These are phyloP conservation scores for Alopecurus myosuroides DNA, from an alignment of 176 grass and related monocot genomes.

Conservation along the genomic window DNA sequence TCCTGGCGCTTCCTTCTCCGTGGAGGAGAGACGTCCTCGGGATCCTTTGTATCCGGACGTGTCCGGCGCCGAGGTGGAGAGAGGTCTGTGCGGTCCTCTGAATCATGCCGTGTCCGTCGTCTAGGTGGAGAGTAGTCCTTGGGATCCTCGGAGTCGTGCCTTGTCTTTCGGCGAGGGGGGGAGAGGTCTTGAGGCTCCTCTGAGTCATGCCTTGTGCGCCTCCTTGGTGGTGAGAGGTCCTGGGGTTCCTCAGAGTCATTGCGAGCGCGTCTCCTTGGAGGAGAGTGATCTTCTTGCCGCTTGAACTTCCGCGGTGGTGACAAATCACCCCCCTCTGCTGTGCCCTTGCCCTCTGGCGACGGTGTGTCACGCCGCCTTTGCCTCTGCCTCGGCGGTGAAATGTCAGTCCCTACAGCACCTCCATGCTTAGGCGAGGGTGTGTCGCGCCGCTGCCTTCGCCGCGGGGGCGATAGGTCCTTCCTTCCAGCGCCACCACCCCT, in stretches of 20 bases:
- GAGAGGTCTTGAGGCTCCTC: slow-evolving; percentile 33
- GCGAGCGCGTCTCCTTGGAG: slow-evolving; percentile 11
- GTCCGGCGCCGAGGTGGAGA: slow-evolving; percentile 24
- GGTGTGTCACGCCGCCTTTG: slow-evolving; percentile 28
- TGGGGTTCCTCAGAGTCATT: slow-evolving; percentile 18
- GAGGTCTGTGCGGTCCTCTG: slow-evolving; percentile 13
- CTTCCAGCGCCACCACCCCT: neutral
- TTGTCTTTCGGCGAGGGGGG: slow-evolving; percentile 19
- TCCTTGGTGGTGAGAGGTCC: slow-evolving; percentile 26
- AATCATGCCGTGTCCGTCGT: neutral
- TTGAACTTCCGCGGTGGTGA: slow-evolving; percentile 38
- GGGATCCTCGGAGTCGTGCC: slow-evolving; percentile 18
- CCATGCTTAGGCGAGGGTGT: slow-evolving; percentile 14
- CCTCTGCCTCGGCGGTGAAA: slow-evolving; percentile 42
- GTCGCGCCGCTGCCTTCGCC: slow-evolving; percentile 16
- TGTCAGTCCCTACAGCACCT: slow-evolving; percentile 4
- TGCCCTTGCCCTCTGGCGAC: slow-evolving; percentile 23
- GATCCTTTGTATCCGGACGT: neutral
- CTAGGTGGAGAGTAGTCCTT: slow-evolving; percentile 8
- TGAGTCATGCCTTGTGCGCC: slow-evolving; percentile 26
- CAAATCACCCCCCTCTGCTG: slow-evolving; percentile 20
- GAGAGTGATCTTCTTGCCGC: neutral
- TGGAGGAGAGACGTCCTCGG: slow-evolving; percentile 38
- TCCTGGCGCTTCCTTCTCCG: neutral
- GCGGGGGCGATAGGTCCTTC: slow-evolving; percentile 46